These are phyloP conservation scores for Hyphodiscus hymeniophilus DNA, from an alignment of 495 filamentous ascomycete species.

Conservation along the genomic window DNA sequence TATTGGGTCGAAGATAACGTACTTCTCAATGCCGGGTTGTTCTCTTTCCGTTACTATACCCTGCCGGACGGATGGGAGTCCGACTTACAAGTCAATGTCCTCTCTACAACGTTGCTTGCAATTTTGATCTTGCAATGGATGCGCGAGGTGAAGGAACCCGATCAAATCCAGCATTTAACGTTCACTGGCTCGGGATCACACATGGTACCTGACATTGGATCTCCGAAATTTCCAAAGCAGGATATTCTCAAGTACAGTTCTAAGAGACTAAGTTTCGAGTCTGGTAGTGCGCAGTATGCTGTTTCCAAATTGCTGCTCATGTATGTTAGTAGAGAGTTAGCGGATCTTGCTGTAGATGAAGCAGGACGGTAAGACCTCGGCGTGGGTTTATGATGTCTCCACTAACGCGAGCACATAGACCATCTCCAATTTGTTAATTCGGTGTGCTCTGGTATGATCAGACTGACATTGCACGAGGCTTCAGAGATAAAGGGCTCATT, in stretches of 20 bases:
- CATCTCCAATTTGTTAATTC: slow-evolving; percentile 30
- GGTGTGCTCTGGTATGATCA: slow-evolving; percentile 32
- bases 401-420: slow-evolving; percentile 8
- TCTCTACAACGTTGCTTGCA: slow-evolving; percentile 7
- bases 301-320: slow-evolving; percentile 29
- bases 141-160: neutral
- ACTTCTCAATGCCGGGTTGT: slow-evolving; percentile 6
- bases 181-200: neutral
- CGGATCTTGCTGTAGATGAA: slow-evolving; percentile 9
- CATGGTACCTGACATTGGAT: slow-evolving; percentile 2
- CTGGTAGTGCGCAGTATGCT: slow-evolving; percentile 12
- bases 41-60: neutral
- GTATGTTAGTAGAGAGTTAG: slow-evolving; percentile 25
- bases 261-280: slow-evolving; percentile 19
- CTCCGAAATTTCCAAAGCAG: neutral
- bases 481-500: slow-evolving; percentile 1
- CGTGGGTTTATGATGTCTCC: too few relatives aligned
- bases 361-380: too few relatives aligned
- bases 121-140: slow-evolving; percentile 6
- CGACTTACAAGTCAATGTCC: slow-evolving; percentile 6
- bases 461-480: slow-evolving; percentile 24
- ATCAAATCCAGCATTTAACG: too few relatives aligned
- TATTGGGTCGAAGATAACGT: neutral
- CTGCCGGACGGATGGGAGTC: neutral
- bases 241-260: slow-evolving; percentile 19